phyloP scores from a whole-genome alignment of 1,284 basidiomycete genomes.

The Chalciporus sp. region DNA sequence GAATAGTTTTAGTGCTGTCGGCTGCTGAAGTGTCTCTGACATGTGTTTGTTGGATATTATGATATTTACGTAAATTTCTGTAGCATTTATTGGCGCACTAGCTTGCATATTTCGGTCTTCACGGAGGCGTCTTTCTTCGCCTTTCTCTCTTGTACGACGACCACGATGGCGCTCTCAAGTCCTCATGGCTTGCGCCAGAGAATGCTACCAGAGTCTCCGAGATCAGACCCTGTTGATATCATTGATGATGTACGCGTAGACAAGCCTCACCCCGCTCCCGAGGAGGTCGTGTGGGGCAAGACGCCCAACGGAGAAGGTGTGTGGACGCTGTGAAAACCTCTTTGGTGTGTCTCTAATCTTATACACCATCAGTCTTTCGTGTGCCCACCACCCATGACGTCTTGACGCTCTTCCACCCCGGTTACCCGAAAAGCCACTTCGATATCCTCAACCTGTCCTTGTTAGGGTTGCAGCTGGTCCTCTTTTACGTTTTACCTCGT shows the following conservation, averaged over 20 bases:
- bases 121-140: neutral
- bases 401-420: constrained; percentile 87
- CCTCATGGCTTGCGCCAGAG: constrained; percentile 28
- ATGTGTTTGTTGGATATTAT: neutral
- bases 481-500: constrained; percentile 73
- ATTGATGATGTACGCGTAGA: constrained; percentile 9
- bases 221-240: neutral
- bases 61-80: constrained; percentile 23
- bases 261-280: constrained; percentile 25
- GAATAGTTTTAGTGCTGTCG: too few species aligned
- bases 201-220: constrained; percentile 5
- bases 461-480: constrained; percentile 74
- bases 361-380: constrained; percentile 70
- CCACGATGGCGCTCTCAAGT: constrained; percentile 20
- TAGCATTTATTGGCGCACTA: neutral
- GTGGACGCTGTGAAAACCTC: constrained; percentile 21
- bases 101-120: neutral
- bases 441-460: constrained; percentile 86
- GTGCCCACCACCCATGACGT: constrained; percentile 97
- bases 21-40: neutral
- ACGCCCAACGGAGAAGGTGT: constrained; percentile 81
- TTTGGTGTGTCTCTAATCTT: constrained; percentile 1
- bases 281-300: constrained; percentile 85
- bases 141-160: neutral
- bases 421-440: constrained; percentile 88